phyloP scores from a whole-genome alignment of 73 alveolate species.

The Paramecium biaurelia region DNA sequence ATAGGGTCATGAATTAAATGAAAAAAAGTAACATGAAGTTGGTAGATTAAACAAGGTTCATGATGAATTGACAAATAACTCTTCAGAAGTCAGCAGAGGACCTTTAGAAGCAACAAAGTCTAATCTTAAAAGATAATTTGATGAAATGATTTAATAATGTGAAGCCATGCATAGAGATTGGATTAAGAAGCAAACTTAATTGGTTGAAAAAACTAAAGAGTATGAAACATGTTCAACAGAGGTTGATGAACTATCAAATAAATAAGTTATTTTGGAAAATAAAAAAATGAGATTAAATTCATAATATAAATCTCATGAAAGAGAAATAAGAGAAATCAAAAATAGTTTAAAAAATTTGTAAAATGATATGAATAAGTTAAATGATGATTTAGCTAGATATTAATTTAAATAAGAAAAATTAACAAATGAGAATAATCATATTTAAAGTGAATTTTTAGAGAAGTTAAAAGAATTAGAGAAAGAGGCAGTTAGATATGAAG shows the following conservation, averaged over 20 bases:
- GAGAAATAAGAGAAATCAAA: conserved; percentile 92
- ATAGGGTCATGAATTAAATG: conserved; percentile 87
- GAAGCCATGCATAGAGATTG: conserved; percentile 92
- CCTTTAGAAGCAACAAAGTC: conserved; percentile 89
- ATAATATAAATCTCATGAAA: conserved; percentile 82
- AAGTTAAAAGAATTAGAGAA: conserved; percentile 93
- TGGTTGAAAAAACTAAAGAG: conserved; percentile 85
- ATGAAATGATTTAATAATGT: conserved; percentile 82
- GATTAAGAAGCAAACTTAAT: conserved; percentile 89
- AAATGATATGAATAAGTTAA: conserved; percentile 96
- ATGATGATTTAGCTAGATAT: conserved; percentile 87
- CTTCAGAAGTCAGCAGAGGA: conserved; percentile 91
- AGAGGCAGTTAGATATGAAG: conserved; percentile 89
- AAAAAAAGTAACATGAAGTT: conserved; percentile 92
- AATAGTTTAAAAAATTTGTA: conserved; percentile 90
- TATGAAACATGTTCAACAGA: conserved; percentile 77
- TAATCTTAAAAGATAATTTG: conserved; percentile 80
- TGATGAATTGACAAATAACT: conserved; percentile 89
- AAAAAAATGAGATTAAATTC: conserved; percentile 91
- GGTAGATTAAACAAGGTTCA: conserved; percentile 92
- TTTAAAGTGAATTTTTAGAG: conserved; percentile 91
- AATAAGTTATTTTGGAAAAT: conserved; percentile 88
- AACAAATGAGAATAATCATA: conserved; percentile 89
- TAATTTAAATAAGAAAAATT: conserved; percentile 82
- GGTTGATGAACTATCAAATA: conserved; percentile 86